Percentiles rank a stretch among this genome's conserved stretches.
Evolutionary conservation across 306 rosid species (phyloP).

Genomic region (Oemleria cerasiformis): DNA sequence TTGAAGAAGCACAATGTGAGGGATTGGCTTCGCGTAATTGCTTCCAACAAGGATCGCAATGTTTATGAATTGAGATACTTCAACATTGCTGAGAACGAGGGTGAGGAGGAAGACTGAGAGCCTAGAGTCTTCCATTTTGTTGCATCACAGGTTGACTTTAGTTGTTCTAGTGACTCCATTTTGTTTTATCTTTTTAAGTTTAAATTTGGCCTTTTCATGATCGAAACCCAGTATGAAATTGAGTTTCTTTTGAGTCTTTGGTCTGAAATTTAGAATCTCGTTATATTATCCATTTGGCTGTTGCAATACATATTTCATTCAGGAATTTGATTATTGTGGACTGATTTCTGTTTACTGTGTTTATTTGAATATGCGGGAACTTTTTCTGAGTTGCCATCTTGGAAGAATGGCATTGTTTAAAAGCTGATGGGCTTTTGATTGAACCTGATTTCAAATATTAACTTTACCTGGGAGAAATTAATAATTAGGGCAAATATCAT

Average conservation of each 20-base stretch:
- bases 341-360: background rate
- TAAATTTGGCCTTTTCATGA: constrained; percentile 19
- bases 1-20: constrained; percentile 92
- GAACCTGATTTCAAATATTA: too few relatives aligned
- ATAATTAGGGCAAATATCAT: too few relatives aligned
- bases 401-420: too few relatives aligned
- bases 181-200: background rate
- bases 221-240: constrained; percentile 9
- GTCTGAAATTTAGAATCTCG: background rate
- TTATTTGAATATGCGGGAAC: background rate
- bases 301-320: constrained; percentile 6
- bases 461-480: too few relatives aligned
- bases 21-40: constrained; percentile 94
- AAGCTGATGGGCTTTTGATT: too few relatives aligned
- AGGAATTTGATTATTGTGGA: background rate
- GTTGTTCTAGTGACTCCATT: constrained; percentile 16
- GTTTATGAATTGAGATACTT: constrained; percentile 90
- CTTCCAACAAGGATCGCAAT: constrained; percentile 85
- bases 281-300: background rate
- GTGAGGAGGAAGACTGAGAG: constrained; percentile 76
- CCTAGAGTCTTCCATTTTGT: constrained; percentile 12
- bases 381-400: background rate
- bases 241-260: background rate
- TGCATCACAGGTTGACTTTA: constrained; percentile 21
- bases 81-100: constrained; percentile 93